Evolutionary conservation across 495 filamentous ascomycete genomes (phyloP).

Genomic region (Entonaema liquescens): DNA sequence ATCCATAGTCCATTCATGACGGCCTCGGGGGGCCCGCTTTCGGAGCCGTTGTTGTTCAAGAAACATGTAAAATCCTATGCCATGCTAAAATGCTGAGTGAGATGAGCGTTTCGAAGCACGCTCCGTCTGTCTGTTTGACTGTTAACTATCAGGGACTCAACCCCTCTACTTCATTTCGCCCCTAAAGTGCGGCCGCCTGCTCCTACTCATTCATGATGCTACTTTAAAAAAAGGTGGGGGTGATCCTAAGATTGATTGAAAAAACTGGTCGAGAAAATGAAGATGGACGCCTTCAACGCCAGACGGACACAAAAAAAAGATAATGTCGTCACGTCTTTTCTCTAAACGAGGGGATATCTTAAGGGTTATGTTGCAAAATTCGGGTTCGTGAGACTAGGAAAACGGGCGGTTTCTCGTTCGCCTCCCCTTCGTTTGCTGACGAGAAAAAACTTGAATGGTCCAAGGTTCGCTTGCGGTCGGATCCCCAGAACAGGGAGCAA

Average conservation of each 20-base stretch:
- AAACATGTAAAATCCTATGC: conserved; percentile 26
- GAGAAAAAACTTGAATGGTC: conserved; percentile 4
- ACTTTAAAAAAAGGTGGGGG: conserved; percentile 17
- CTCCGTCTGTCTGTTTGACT: conserved; percentile 7
- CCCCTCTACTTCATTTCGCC: not conserved
- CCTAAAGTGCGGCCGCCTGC: not conserved
- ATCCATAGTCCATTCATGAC: conserved; percentile 11
- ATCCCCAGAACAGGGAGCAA: not conserved
- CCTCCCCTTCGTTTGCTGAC: conserved; percentile 5
- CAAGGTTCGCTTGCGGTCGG: conserved; percentile 10
- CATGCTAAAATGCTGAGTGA: conserved; percentile 26
- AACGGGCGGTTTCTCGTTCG: conserved; percentile 19
- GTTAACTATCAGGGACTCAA: not conserved
- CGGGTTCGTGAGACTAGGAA: conserved; percentile 26
- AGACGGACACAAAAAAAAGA: conserved; percentile 35
- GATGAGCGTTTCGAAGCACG: conserved; percentile 6
- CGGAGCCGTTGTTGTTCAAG: not conserved
- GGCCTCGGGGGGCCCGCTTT: conserved; percentile 3
- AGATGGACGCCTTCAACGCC: conserved; percentile 41
- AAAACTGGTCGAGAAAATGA: conserved; percentile 21
- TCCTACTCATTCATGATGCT: conserved; percentile 16
- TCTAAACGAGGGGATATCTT: conserved; percentile 44
- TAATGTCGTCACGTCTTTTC: conserved; percentile 26
- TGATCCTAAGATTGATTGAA: conserved; percentile 29
- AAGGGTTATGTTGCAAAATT: conserved; percentile 16